Evolutionary conservation across 371 early-diverging fungal genomes (phyloP).

Genomic region (Dichotomocladium elegans): DNA sequence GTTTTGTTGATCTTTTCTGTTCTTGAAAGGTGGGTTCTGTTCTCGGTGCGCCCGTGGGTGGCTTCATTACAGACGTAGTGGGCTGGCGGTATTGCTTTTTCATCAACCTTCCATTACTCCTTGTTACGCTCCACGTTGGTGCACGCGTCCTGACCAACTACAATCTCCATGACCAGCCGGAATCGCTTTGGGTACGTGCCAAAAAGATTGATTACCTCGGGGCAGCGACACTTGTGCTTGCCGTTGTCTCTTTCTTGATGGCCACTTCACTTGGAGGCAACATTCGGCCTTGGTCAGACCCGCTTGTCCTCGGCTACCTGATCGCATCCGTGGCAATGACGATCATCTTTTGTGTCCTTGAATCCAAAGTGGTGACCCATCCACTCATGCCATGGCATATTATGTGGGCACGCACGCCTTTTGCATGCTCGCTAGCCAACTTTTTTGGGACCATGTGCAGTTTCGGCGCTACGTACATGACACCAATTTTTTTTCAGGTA

Average conservation of each 20-base stretch:
- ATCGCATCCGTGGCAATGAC: constrained; percentile 39
- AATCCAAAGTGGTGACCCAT: constrained; percentile 52
- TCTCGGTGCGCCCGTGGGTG: constrained; percentile 69
- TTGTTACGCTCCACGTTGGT: constrained; percentile 49
- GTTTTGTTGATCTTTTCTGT: not conserved
- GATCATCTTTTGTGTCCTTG: constrained; percentile 47
- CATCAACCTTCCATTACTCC: constrained; percentile 68
- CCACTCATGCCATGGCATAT: constrained; percentile 56
- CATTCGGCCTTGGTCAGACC: constrained; percentile 57
- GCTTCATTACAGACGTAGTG: constrained; percentile 44
- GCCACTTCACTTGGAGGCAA: constrained; percentile 64
- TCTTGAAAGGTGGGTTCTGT: constrained; percentile 54
- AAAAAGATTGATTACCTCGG: constrained; percentile 64
- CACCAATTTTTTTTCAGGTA: constrained; percentile 34
- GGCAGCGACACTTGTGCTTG: constrained; percentile 36
- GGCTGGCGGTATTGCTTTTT: constrained; percentile 67
- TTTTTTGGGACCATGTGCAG: constrained; percentile 31
- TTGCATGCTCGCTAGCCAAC: constrained; percentile 30
- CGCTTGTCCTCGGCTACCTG: constrained; percentile 50
- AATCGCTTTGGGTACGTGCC: constrained; percentile 44
- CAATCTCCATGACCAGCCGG: constrained; percentile 24
- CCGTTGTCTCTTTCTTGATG: constrained; percentile 53
- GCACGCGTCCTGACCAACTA: constrained; percentile 27
- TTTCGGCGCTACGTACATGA: constrained; percentile 22
- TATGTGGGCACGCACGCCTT: constrained; percentile 31